phyloP scores from a whole-genome alignment of 176 grass and related monocot species.

The Hsuehochloa calcarea region DNA sequence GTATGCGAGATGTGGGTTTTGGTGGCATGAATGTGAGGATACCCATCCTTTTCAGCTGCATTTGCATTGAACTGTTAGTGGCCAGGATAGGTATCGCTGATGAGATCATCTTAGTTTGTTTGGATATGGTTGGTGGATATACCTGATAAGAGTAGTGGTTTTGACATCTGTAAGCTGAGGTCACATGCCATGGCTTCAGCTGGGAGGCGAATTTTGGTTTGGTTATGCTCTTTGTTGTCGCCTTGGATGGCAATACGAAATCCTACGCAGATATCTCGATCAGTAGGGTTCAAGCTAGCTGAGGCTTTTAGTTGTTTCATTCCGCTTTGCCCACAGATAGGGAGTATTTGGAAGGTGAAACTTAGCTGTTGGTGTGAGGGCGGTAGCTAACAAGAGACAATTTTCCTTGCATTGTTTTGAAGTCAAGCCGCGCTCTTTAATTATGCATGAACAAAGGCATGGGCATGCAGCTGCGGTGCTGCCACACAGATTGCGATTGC shows the following conservation, averaged over 20 bases:
- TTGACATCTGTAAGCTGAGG: slow-evolving; percentile 39
- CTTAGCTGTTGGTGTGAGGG: slow-evolving; percentile 23
- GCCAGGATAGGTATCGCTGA: slow-evolving; percentile 22
- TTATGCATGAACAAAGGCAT: not conserved
- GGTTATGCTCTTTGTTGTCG: slow-evolving; percentile 7
- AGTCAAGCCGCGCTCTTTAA: not conserved
- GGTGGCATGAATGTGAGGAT: slow-evolving; percentile 37
- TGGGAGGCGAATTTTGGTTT: not conserved
- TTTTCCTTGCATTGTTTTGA: slow-evolving; percentile 25
- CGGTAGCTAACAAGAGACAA: slow-evolving; percentile 23
- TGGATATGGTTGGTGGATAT: slow-evolving; percentile 42
- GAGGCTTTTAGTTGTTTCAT: not conserved
- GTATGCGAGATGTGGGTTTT: not conserved
- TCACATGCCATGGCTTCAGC: slow-evolving; percentile 6
- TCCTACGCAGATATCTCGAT: slow-evolving; percentile 2
- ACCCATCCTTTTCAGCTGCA: slow-evolving; percentile 43
- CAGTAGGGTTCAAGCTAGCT: slow-evolving; percentile 5
- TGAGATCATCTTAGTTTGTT: slow-evolving; percentile 29
- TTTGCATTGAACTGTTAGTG: slow-evolving; percentile 36
- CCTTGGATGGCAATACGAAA: slow-evolving; percentile 5
- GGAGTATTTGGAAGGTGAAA: slow-evolving; percentile 29
- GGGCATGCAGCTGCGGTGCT: not conserved
- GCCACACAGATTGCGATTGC: not conserved
- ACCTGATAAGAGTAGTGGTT: slow-evolving; percentile 34
- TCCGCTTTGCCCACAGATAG: not conserved